Conservation (phyloP, 2,329 filamentous ascomycete species). For the Curvularia verruculosa region DNA sequence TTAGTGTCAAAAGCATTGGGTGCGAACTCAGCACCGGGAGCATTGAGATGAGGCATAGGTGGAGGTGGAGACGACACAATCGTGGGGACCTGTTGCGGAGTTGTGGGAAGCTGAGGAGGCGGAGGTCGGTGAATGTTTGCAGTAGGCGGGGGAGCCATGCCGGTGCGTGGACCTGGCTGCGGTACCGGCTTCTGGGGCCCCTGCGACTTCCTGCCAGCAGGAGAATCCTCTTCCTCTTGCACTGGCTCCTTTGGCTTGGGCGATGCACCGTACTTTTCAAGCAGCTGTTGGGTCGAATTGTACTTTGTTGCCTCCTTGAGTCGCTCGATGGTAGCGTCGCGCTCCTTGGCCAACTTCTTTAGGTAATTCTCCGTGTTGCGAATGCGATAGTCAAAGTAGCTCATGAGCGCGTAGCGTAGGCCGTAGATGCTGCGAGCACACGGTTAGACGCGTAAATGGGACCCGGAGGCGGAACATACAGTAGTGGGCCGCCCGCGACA, state of each 20-base stretch:
- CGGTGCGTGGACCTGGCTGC: slow-evolving; percentile 54
- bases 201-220: slow-evolving; percentile 39
- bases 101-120: slow-evolving; percentile 35
- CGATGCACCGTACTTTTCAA: slow-evolving; percentile 88
- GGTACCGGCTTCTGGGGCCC: slow-evolving; percentile 36
- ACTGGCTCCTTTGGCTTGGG: slow-evolving; percentile 51
- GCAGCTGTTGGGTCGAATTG: slow-evolving; percentile 87
- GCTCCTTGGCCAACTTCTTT: slow-evolving; percentile 76
- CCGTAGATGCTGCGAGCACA: slow-evolving; percentile 71
- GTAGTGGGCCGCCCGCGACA: slow-evolving; percentile 75
- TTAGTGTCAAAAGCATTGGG: slow-evolving; percentile 67
- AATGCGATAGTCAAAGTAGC: slow-evolving; percentile 83
- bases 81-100: slow-evolving; percentile 31
- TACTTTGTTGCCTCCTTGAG: slow-evolving; percentile 95
- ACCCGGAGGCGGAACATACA: slow-evolving; percentile 60
- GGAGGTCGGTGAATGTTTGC: slow-evolving; percentile 63
- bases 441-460: slow-evolving; percentile 24
- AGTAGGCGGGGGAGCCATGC: slow-evolving; percentile 66
- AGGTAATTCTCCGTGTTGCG: slow-evolving; percentile 71
- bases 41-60: slow-evolving; percentile 24
- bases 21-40: slow-evolving; percentile 68
- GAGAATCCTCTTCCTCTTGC: slow-evolving; percentile 31
- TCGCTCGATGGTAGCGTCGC: slow-evolving; percentile 87
- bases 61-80: slow-evolving; percentile 27
- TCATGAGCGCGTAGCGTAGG: slow-evolving; percentile 68